Base-by-base conservation (phyloP, 2,329 filamentous ascomycete species). In the Aphanocladium album region DNA sequence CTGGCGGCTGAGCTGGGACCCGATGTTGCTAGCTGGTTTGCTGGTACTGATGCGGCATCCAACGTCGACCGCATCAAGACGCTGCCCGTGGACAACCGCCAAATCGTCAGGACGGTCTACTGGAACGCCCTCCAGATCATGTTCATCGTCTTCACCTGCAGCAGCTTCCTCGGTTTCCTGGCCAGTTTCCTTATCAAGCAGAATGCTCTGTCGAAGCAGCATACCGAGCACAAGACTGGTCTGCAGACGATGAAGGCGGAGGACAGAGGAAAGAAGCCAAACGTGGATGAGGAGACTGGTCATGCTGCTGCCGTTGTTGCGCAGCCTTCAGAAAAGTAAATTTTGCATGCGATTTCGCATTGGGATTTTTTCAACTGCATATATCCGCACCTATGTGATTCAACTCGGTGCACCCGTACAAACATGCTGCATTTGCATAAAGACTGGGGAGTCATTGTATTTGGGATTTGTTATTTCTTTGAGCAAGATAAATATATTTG, bases 41-140 rank as follows among this genome's bases (percentile, higher is more conserved):
- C 83, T 3, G 86, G 86, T n/a, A 74, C 77, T 64, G 79, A 81
- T 60, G 84, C 88, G 39, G 80, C 84, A 16, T 81, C 88, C 21
- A 86, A 83, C 67, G 83, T 87, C 1, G 76, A 80, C 21, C 67
- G 84, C 11, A 81, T 90, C 21, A 74, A 79, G n/a, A 64, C 68
- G 0, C 74, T 90, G 8, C 77, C 78, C 0, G 72, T 76, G 0
- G 70, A 72, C 2, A 75, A 84, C 53, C 79, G 73, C 2, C 65
- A 66, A 11, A 67, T 78, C 2, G 80, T 79, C 2, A 73, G 76
- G 35, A 69, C 65, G 0, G 80, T 82, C 0, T 85, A 80, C 66
- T 80, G 78, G 73, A 72, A 72, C 45, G 77, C 79, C 55, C 65
- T 86, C 63, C 74, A 75, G 53, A 80, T 76, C 60, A 85, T 87